Percentiles rank a stretch among this genome's conserved stretches.
These are phyloP conservation scores for Lentinus brumalis DNA, from an alignment of 768 basidiomycete species.

Conservation along the genomic window DNA sequence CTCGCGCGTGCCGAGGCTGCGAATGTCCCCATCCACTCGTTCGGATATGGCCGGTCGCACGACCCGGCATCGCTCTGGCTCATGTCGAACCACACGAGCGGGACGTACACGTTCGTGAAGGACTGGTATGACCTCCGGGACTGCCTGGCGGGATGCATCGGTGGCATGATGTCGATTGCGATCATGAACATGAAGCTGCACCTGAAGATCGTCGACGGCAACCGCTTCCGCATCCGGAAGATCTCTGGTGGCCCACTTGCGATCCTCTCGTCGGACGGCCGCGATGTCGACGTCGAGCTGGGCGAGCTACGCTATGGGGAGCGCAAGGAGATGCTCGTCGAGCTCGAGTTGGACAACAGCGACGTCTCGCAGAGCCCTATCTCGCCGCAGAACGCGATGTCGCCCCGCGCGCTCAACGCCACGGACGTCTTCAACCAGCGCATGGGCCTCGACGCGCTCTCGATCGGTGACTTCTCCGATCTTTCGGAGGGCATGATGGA, in stretches of 20 bases:
- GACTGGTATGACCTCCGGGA: conserved; percentile 97
- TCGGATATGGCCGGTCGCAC: conserved; percentile 96
- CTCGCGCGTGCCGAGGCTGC: conserved; percentile 96
- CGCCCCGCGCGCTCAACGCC: conserved; percentile 57
- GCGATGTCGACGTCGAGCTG: conserved; percentile 93
- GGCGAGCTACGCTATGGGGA: conserved; percentile 96
- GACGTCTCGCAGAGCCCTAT: conserved; percentile 38
- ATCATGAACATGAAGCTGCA: conserved; percentile 93
- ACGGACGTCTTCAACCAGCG: conserved; percentile 89
- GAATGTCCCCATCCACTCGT: conserved; percentile 94
- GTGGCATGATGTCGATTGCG: conserved; percentile 96
- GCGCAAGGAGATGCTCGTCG: conserved; percentile 95
- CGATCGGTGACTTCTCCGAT: conserved; percentile 71
- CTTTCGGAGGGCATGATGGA: conserved; percentile 94
- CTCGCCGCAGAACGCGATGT: conserved; percentile 20
- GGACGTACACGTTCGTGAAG: conserved; percentile 97
- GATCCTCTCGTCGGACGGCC: conserved; percentile 88
- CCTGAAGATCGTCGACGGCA: conserved; percentile 87
- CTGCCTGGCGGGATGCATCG: conserved; percentile 91
- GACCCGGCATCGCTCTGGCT: conserved; percentile 98
- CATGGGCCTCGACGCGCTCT: conserved; percentile 76
- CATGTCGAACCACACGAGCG: conserved; percentile 96
- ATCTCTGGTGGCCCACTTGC: conserved; percentile 88
- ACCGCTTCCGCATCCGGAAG: conserved; percentile 92
- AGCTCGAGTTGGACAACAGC: conserved; percentile 87